Evolutionary conservation across 1,284 basidiomycete species (phyloP).

Genomic region (Sanghuangporus baumii): DNA sequence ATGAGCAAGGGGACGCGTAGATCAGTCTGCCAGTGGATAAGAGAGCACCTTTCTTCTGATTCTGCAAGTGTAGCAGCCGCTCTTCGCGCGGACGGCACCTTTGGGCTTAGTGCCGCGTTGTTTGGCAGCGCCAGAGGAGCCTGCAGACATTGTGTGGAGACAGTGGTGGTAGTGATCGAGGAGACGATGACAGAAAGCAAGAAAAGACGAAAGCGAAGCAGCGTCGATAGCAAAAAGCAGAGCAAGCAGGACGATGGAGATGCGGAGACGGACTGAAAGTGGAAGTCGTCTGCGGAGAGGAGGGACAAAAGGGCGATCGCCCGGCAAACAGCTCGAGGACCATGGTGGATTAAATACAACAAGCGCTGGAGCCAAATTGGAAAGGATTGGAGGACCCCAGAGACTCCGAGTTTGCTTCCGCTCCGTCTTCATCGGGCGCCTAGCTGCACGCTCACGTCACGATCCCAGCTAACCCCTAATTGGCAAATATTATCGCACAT

Average conservation of each 20-base stretch:
- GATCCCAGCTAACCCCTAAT: too few species aligned
- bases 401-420: not conserved
- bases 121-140: not conserved
- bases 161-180: not conserved
- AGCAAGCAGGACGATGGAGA: not conserved
- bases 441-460: too few species aligned
- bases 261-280: not conserved
- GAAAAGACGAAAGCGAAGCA: not conserved
- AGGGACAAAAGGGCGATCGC: not conserved
- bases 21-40: slow-evolving; percentile 16
- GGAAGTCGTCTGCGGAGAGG: not conserved
- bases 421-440: too few species aligned
- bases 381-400: not conserved
- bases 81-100: slow-evolving; percentile 74
- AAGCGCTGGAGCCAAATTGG: not conserved
- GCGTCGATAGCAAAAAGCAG: not conserved
- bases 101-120: slow-evolving; percentile 35
- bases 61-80: slow-evolving; percentile 80
- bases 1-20: slow-evolving; percentile 16
- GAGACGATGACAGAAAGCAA: not conserved
- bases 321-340: not conserved
- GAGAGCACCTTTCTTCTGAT: slow-evolving; percentile 68
- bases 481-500: too few species aligned
- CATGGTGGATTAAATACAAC: not conserved
- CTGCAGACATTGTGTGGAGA: not conserved